A percentile compares a stretch with the other conserved stretches of the same genome.
Conservation (phyloP, 169 alveolate species). For the Amoebophrya sp. region DNA sequence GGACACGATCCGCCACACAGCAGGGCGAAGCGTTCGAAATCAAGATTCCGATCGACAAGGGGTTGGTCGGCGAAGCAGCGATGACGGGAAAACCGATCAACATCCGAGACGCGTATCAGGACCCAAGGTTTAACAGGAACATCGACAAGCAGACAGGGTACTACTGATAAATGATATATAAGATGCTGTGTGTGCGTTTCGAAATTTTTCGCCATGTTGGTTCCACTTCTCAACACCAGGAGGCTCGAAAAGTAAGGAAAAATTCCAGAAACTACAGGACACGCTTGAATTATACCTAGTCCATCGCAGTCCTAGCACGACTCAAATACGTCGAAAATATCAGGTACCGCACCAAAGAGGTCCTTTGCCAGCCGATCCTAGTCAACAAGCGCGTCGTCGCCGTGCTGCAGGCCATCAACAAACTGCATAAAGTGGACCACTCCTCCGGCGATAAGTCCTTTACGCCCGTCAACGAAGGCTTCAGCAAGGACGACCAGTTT, state of each 20-base stretch:
- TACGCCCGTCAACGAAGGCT: neutral
- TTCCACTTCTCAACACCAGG: too few species aligned
- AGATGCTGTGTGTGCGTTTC: too few species aligned
- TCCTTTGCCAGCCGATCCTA: neutral
- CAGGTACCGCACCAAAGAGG: constrained; percentile 13
- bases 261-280: too few species aligned
- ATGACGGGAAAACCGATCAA: neutral
- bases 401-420: constrained; percentile 16
- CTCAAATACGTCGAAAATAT: too few species aligned
- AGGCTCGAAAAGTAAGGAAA: too few species aligned
- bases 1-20: constrained; percentile 11
- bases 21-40: neutral
- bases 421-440: constrained; percentile 8
- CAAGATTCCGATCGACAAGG: constrained; percentile 22
- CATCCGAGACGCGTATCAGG: neutral
- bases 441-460: neutral
- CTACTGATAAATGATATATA: too few species aligned
- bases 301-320: too few species aligned
- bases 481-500: constrained; percentile 1
- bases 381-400: neutral
- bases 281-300: too few species aligned
- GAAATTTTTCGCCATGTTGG: too few species aligned
- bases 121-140: neutral
- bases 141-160: constrained; percentile 22
- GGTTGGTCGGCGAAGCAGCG: neutral